A percentile compares a stretch with the other conserved stretches of the same genome.
Evolutionary conservation across 2,329 filamentous ascomycete genomes (phyloP).

Genomic region (Plenodomus tracheiphilus): DNA sequence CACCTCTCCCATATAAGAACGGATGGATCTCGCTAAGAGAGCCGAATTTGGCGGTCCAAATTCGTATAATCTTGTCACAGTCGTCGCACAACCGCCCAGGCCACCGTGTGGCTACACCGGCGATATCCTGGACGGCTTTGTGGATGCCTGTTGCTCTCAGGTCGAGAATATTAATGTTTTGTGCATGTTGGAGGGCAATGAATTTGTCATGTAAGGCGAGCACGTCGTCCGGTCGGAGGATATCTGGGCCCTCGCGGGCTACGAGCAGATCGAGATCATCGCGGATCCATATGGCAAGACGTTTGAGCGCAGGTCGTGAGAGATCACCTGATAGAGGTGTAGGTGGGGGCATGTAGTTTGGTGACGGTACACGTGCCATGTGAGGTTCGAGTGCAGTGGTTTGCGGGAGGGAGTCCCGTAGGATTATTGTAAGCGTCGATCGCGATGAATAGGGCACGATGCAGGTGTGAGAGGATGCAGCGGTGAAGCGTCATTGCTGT

Average conservation of each 20-base stretch:
- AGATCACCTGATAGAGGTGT: conserved; percentile 18
- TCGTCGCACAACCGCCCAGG: conserved; percentile 50
- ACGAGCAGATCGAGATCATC: conserved; percentile 52
- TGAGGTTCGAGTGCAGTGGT: neutral
- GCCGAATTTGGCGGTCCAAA: conserved; percentile 47
- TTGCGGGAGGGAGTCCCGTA: no score
- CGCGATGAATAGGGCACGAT: neutral
- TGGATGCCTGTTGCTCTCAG: conserved; percentile 53
- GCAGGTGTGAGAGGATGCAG: neutral
- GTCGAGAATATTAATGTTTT: conserved; percentile 36
- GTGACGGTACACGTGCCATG: neutral
- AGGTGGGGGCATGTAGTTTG: conserved; percentile 1
- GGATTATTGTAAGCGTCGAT: neutral
- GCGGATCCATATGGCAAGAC: conserved; percentile 50
- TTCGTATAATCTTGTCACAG: conserved; percentile 47
- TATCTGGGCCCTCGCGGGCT: conserved; percentile 50
- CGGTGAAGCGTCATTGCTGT: neutral
- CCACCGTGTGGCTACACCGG: conserved; percentile 53
- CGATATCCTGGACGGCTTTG: conserved; percentile 47
- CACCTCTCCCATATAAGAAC: conserved; percentile 49
- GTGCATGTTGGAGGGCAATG: conserved; percentile 20
- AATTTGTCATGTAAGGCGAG: conserved; percentile 50
- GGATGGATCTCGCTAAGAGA: conserved; percentile 44
- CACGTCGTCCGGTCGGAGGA: conserved; percentile 49
- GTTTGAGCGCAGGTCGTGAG: conserved; percentile 37